phyloP scores from a whole-genome alignment of 1,139 yeast genomes.

The Candida dubliniensis region DNA sequence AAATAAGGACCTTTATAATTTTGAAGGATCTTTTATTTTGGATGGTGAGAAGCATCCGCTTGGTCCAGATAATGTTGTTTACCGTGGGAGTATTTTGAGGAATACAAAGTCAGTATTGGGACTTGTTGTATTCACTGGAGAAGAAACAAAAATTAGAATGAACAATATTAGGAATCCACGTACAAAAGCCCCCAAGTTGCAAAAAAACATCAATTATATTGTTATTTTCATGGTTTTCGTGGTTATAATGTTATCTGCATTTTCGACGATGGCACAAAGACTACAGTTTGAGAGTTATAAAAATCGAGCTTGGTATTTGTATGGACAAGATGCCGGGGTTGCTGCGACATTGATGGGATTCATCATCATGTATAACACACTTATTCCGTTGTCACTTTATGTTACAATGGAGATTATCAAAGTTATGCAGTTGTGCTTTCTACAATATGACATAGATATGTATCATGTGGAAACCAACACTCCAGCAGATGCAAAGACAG shows the following conservation, averaged over 20 bases:
- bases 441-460: slow-evolving; percentile 94
- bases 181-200: slow-evolving; percentile 90
- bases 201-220: slow-evolving; percentile 75
- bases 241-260: slow-evolving; percentile 71
- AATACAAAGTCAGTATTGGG: slow-evolving; percentile 78
- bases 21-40: slow-evolving; percentile 60
- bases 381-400: slow-evolving; percentile 91
- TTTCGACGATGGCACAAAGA: slow-evolving; percentile 80
- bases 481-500: slow-evolving; percentile 93
- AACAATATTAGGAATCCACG: slow-evolving; percentile 88
- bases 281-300: slow-evolving; percentile 45
- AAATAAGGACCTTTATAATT: slow-evolving; percentile 84
- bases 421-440: slow-evolving; percentile 73
- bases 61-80: slow-evolving; percentile 76
- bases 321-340: slow-evolving; percentile 73
- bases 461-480: slow-evolving; percentile 81
- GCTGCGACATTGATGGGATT: slow-evolving; percentile 94
- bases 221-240: slow-evolving; percentile 85
- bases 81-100: slow-evolving; percentile 85
- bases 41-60: slow-evolving; percentile 50
- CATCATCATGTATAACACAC: slow-evolving; percentile 93
- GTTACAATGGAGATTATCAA: slow-evolving; percentile 97
- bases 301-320: slow-evolving; percentile 71
- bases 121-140: slow-evolving; percentile 87
- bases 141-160: slow-evolving; percentile 94